Evolutionary conservation across 78 protist genomes (phyloP), one percentile per base, ranked within the genome.

Genomic region (Dictyostelium firmibasis): DNA sequence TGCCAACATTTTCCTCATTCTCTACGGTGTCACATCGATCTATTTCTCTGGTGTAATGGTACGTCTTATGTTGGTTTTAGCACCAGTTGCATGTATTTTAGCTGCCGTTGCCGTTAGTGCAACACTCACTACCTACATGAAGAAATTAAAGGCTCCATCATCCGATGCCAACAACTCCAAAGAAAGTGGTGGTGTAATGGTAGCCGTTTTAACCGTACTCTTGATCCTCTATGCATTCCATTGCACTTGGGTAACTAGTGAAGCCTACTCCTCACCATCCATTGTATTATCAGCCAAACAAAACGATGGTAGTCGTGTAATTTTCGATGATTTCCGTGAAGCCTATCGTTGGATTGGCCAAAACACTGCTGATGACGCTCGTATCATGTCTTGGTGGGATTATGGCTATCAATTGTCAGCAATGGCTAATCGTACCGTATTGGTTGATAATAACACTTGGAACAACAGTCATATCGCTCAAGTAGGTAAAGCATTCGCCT

Each of bases 391-490:
- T 18, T 99, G 99, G 99, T 99, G 99, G 99, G 99, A 99, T 92
- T 99, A 99, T 83, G 99, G 99, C 35, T 99, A 99, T 96, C 99
- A 99, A 96, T 92, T 99, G 53, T 72, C 99, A 4, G 99, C 98
- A 33, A 98, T 99, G 99, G 98, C 98, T 62, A 98, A 99, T 92
- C 96, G 99, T 57, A 99, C 99, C 1, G 85, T 93, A 2, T 75
- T 99, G 33, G 99, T 98, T 14, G 99, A 99, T 92, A 98, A 98
- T 96, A 99, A 99, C 98, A 99, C 99, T 57, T 99, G 99, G 99
- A 99, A 99, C 96, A 98, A 98, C 97, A 92, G 98, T 27, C 99
- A 99, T 96, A 99, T 99, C 67, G 99, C 99, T 20, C 97, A 96
- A 64, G 95, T 96, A n/a, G 96, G 86, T 44, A 86, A 91, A 78